Conservation (phyloP, 352 stramenopile species). For the Phytophthora idaei region DNA sequence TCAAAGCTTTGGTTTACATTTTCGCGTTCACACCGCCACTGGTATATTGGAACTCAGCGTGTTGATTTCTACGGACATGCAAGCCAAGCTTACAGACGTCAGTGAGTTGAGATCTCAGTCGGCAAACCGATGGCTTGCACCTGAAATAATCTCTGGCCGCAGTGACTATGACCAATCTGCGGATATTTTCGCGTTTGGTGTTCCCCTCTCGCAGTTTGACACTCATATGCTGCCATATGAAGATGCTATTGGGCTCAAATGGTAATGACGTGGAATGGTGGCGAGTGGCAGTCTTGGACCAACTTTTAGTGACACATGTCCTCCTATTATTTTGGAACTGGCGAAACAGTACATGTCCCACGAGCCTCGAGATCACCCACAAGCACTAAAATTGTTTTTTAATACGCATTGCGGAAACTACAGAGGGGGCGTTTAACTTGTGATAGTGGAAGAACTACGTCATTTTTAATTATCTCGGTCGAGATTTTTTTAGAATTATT, state of each 20-base stretch:
- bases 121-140: constrained; percentile 58
- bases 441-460: too few relatives aligned
- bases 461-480: too few relatives aligned
- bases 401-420: constrained; percentile 17
- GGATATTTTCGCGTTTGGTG: constrained; percentile 62
- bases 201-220: constrained; percentile 66
- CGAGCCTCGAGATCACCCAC: constrained; percentile 22
- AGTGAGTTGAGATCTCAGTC: constrained; percentile 12
- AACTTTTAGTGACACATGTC: constrained; percentile 29
- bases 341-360: constrained; percentile 36
- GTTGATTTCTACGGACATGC: constrained; percentile 30
- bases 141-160: constrained; percentile 61
- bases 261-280: constrained; percentile 41
- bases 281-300: constrained; percentile 30
- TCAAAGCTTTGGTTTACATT: constrained; percentile 49
- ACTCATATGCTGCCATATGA: constrained; percentile 55
- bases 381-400: constrained; percentile 27
- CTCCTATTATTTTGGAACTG: constrained; percentile 27
- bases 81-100: constrained; percentile 39
- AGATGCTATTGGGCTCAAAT: constrained; percentile 11
- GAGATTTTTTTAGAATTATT: too few relatives aligned
- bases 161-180: constrained; percentile 49
- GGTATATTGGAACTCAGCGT: constrained; percentile 36
- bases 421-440: constrained; percentile 22
- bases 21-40: constrained; percentile 32